Evolutionary conservation across 2,329 filamentous ascomycete genomes (phyloP).

Genomic region (Paecilomyces fulvus): DNA sequence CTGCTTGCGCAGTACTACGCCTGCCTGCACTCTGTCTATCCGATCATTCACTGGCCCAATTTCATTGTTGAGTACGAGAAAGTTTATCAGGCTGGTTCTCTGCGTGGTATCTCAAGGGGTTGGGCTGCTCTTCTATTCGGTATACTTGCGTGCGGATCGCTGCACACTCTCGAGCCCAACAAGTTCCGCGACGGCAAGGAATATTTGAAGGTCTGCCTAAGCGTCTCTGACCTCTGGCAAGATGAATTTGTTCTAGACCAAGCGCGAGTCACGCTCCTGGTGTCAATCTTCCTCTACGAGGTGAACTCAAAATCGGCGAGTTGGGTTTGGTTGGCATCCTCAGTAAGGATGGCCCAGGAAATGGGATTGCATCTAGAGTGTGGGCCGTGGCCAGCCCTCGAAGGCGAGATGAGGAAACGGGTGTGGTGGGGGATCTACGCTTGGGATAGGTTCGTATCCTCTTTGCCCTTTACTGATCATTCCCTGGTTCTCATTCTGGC

Average conservation of each 20-base stretch:
- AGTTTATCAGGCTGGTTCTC: slow-evolving; percentile 59
- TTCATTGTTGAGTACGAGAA: slow-evolving; percentile 70
- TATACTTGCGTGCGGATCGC: slow-evolving; percentile 70
- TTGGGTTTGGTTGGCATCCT: slow-evolving; percentile 75
- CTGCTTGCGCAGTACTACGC: slow-evolving; percentile 68
- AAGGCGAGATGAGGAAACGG: slow-evolving; percentile 75
- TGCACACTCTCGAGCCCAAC: slow-evolving; percentile 56
- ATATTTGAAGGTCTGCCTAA: slow-evolving; percentile 63
- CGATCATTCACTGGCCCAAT: slow-evolving; percentile 79
- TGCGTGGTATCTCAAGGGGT: slow-evolving; percentile 53
- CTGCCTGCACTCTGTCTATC: slow-evolving; percentile 70
- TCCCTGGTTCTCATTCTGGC: slow-evolving; percentile 6
- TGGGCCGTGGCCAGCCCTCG: slow-evolving; percentile 63
- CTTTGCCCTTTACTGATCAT: background rate
- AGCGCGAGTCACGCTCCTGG: slow-evolving; percentile 62
- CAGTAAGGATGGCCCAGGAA: slow-evolving; percentile 73
- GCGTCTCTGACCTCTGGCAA: slow-evolving; percentile 70
- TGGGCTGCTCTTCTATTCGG: slow-evolving; percentile 78
- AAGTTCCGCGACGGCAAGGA: slow-evolving; percentile 52
- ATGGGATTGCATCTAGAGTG: slow-evolving; percentile 71
- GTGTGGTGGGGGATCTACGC: slow-evolving; percentile 95
- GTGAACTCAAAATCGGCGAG: slow-evolving; percentile 78
- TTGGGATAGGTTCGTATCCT: slow-evolving; percentile 60
- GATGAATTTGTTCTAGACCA: slow-evolving; percentile 70
- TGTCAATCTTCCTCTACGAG: slow-evolving; percentile 73